Percentiles rank a stretch among this genome's conserved stretches.
phyloP scores from a whole-genome alignment of 1,284 basidiomycete species.

The Moesziomyces parantarcticus region DNA sequence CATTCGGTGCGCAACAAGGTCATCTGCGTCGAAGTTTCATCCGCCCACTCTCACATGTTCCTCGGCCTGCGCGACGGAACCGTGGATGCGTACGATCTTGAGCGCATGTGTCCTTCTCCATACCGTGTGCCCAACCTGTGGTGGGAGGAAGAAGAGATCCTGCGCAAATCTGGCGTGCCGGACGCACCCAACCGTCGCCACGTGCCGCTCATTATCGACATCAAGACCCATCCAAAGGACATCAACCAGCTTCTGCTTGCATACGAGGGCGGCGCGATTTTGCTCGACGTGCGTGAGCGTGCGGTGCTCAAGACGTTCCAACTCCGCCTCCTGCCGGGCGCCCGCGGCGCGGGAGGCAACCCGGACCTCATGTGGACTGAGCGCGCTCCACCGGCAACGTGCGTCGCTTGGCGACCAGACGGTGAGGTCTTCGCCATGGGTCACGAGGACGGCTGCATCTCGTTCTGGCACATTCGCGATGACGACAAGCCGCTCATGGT shows the following conservation, averaged over 20 bases:
- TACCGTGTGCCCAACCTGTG: slow-evolving; percentile 73
- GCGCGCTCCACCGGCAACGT: slow-evolving; percentile 78
- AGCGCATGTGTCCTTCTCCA: slow-evolving; percentile 60
- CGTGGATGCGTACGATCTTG: slow-evolving; percentile 69
- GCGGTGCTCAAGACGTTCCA: slow-evolving; percentile 56
- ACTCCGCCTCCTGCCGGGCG: slow-evolving; percentile 60
- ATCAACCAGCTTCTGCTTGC: slow-evolving; percentile 82
- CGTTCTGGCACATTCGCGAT: slow-evolving; percentile 86
- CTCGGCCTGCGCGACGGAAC: slow-evolving; percentile 69
- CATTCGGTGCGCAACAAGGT: slow-evolving; percentile 55
- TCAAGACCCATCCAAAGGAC: slow-evolving; percentile 78
- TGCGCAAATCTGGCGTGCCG: slow-evolving; percentile 73
- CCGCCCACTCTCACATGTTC: slow-evolving; percentile 81
- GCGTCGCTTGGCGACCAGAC: slow-evolving; percentile 76
- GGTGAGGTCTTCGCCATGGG: slow-evolving; percentile 74
- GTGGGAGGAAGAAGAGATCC: slow-evolving; percentile 78
- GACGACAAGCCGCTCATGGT: slow-evolving; percentile 83
- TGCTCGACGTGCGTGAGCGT: slow-evolving; percentile 59
- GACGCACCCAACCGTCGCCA: slow-evolving; percentile 70
- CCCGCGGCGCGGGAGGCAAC: slow-evolving; percentile 70
- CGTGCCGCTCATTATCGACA: slow-evolving; percentile 63
- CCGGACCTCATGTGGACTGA: slow-evolving; percentile 73
- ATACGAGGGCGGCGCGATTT: slow-evolving; percentile 75
- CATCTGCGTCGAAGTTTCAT: slow-evolving; percentile 76
- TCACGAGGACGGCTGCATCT: slow-evolving; percentile 85